These are phyloP conservation scores for Phytophthora cajani DNA, from an alignment of 352 stramenopile species.

Conservation along the genomic window DNA sequence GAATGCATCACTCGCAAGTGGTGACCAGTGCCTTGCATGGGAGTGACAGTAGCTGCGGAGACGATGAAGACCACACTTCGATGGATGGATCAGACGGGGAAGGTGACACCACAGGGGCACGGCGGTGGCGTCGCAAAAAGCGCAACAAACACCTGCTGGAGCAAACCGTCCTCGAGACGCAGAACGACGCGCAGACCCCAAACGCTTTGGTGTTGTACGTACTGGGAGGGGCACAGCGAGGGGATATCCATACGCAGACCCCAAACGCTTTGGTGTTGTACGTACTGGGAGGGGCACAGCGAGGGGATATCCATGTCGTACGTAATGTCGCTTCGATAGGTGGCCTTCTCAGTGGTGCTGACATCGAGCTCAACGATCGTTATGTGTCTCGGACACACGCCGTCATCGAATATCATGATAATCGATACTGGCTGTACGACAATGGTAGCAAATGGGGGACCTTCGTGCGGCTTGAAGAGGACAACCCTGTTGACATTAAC, in stretches of 20 bases:
- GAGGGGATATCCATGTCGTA: conserved; percentile 81
- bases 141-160: conserved; percentile 75
- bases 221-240: conserved; percentile 76
- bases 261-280: conserved; percentile 74
- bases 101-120: conserved; percentile 25
- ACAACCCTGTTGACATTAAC: conserved; percentile 66
- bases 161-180: conserved; percentile 58
- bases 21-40: conserved; percentile 39
- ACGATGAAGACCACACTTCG: conserved; percentile 23
- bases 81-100: conserved; percentile 17
- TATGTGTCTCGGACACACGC: conserved; percentile 67
- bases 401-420: conserved; percentile 77
- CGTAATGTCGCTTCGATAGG: conserved; percentile 69
- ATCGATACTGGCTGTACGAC: conserved; percentile 80
- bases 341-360: conserved; percentile 51
- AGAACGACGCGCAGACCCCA: conserved; percentile 54
- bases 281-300: conserved; percentile 77
- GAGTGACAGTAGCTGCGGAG: conserved; percentile 1
- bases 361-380: conserved; percentile 77
- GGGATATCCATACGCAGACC: conserved; percentile 71
- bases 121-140: conserved; percentile 80
- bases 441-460: conserved; percentile 73
- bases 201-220: conserved; percentile 80
- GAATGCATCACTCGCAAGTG: conserved; percentile 43
- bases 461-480: conserved; percentile 77